Base-by-base conservation (phyloP, 768 basidiomycete species). In the Boletus huronensis region DNA sequence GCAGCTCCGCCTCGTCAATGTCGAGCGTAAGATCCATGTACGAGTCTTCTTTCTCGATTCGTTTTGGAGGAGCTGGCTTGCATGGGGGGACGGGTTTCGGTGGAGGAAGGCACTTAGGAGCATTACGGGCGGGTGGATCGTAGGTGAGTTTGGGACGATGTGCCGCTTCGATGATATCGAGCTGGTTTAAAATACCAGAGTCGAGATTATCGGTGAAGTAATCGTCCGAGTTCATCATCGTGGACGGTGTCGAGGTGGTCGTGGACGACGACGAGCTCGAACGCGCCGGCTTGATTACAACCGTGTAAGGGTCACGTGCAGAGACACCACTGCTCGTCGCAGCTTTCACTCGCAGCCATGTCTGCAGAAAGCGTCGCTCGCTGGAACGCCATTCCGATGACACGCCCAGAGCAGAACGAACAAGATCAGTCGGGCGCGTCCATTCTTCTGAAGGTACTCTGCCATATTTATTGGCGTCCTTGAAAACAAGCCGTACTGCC, bases 91-190 rank as follows among this genome's bases (percentile, higher is more conserved):
- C 48, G 17, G 45, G 26, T 50, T 53, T 59, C 16, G 54, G 56
- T 31, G 53, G 56, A 29, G 54, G 53, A 50, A 44, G 47, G 35
- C 46, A 53, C 38, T 51, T 53, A 52, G 54, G 65, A 58, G 25
- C 13, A 4, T 17, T 23, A 6, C 17, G 25, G 2, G 59, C 0
- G 3, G 44, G 28, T 1, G 63, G 48, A 53, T 56, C 45, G 48
- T 54, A 50, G 44, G 48, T 40, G 42, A 26, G 43, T 60, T 58
- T 63, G 23, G 60, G 60, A 58, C 58, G 59, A 64, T 82, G 77
- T 16, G 81, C 77, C 10, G 86, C 83, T 71, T 92, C 88, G 42
- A 93, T 84, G 19, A 81, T 78, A 63, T 88, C 85, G 23, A 92
- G 76, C 63, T 87, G 77, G 35, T 78, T 70, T 7, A 90, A 63